phyloP scores from a whole-genome alignment of 2,329 filamentous ascomycete genomes.

The Hypoxylon sp. region DNA sequence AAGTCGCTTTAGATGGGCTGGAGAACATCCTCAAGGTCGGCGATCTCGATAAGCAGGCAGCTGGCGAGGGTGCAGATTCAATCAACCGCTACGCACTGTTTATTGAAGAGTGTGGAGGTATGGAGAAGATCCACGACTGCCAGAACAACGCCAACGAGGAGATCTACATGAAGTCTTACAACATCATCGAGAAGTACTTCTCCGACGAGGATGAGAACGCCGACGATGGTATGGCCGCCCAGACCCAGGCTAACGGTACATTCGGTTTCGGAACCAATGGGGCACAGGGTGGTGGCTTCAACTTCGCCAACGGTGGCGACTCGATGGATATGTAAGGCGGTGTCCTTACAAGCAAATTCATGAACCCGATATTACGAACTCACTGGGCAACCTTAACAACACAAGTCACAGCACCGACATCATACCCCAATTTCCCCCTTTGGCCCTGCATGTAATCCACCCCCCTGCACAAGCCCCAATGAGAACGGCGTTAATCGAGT shows the following conservation, averaged over 20 bases:
- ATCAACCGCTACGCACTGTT: slow-evolving; percentile 98
- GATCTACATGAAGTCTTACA: slow-evolving; percentile 99
- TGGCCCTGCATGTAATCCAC: slow-evolving; percentile 54
- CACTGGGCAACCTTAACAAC: slow-evolving; percentile 40
- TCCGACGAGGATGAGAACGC: slow-evolving; percentile 97
- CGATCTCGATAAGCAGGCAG: slow-evolving; percentile 96
- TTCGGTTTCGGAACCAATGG: slow-evolving; percentile 83
- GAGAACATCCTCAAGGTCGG: slow-evolving; percentile 99
- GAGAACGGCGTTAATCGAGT: slow-evolving; percentile 54
- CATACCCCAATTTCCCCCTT: slow-evolving; percentile 46
- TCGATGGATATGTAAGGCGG: slow-evolving; percentile 74
- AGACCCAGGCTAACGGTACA: slow-evolving; percentile 78
- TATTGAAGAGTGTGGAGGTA: slow-evolving; percentile 98
- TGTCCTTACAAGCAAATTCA: slow-evolving; percentile 30
- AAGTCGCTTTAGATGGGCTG: slow-evolving; percentile 95
- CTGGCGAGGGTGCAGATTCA: slow-evolving; percentile 78
- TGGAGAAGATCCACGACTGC: slow-evolving; percentile 99
- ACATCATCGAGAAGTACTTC: slow-evolving; percentile 99
- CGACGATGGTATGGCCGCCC: slow-evolving; percentile 81
- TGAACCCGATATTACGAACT: slow-evolving; percentile 43
- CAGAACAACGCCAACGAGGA: slow-evolving; percentile 99
- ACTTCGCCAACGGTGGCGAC: slow-evolving; percentile 83
- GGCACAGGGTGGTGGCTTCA: slow-evolving; percentile 80
- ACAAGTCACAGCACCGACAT: slow-evolving; percentile 50
- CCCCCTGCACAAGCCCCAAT: slow-evolving; percentile 50